A percentile compares a stretch with the other conserved stretches of the same genome.
Conservation (phyloP, 805 yeast genomes). For the Wickerhamiella slavikovae region DNA sequence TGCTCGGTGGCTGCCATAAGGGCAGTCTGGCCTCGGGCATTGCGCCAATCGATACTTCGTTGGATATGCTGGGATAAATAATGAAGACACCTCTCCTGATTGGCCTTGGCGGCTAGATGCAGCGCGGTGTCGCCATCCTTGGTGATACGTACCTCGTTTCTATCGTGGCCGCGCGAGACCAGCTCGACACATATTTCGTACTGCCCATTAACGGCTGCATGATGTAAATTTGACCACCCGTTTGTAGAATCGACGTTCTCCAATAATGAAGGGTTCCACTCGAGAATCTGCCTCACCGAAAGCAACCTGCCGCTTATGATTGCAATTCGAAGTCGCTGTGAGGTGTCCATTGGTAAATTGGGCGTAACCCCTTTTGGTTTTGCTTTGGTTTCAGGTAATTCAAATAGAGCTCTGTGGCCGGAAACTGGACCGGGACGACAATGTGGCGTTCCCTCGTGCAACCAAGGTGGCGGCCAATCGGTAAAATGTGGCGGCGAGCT, state of each 20-base stretch:
- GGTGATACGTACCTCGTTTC: slow-evolving; percentile 28
- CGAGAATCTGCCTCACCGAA: slow-evolving; percentile 43
- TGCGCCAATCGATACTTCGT: slow-evolving; percentile 34
- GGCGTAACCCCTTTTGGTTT: background rate
- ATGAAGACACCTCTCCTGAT: slow-evolving; percentile 55
- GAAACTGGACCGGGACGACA: too few relatives aligned
- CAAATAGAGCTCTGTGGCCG: too few relatives aligned
- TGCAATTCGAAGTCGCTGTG: slow-evolving; percentile 46
- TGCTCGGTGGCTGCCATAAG: slow-evolving; percentile 44
- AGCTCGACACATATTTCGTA: slow-evolving; percentile 41
- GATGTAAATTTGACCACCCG: slow-evolving; percentile 74
- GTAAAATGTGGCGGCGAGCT: too few relatives aligned
- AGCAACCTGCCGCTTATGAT: slow-evolving; percentile 39
- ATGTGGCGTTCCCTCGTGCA: too few relatives aligned
- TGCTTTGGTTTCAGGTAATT: too few relatives aligned
- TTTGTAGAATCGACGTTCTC: slow-evolving; percentile 45
- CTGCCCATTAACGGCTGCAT: slow-evolving; percentile 56
- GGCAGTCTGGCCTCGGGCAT: slow-evolving; percentile 24
- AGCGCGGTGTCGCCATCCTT: slow-evolving; percentile 42
- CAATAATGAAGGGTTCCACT: slow-evolving; percentile 45
- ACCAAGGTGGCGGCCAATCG: too few relatives aligned
- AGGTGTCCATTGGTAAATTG: slow-evolving; percentile 36
- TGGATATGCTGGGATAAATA: slow-evolving; percentile 47
- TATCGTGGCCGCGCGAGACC: slow-evolving; percentile 36
- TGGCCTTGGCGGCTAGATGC: slow-evolving; percentile 44